A percentile compares a stretch with the other conserved stretches of the same genome.
Conservation (phyloP, 1,284 basidiomycete genomes). For the Microbotryomycetes sp. region DNA sequence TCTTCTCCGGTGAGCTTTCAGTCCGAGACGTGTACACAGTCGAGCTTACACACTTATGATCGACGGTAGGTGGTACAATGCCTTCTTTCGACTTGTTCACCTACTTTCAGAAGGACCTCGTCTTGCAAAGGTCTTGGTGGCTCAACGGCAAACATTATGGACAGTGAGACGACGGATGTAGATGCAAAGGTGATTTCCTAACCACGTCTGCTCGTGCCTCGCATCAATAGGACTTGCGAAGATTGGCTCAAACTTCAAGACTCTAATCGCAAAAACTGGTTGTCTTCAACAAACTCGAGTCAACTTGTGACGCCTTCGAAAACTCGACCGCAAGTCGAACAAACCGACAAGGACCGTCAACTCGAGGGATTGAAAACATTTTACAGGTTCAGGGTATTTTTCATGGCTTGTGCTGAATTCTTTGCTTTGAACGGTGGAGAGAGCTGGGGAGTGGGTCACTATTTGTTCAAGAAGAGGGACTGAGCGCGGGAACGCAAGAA, state of each 20-base stretch:
- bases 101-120: slow-evolving; percentile 63
- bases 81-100: slow-evolving; percentile 60
- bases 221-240: slow-evolving; percentile 50
- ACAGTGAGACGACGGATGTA: background rate
- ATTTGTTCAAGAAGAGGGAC: slow-evolving; percentile 46
- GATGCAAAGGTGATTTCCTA: background rate
- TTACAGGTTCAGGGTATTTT: slow-evolving; percentile 59
- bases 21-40: background rate
- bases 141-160: slow-evolving; percentile 61
- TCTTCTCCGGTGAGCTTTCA: slow-evolving; percentile 56
- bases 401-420: slow-evolving; percentile 65
- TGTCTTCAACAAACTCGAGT: slow-evolving; percentile 48
- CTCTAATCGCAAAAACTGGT: slow-evolving; percentile 47
- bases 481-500: background rate
- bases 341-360: slow-evolving; percentile 34
- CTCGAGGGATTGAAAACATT: slow-evolving; percentile 58
- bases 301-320: slow-evolving; percentile 43
- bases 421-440: slow-evolving; percentile 61
- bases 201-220: background rate
- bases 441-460: slow-evolving; percentile 56
- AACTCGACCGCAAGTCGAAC: slow-evolving; percentile 11
- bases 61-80: slow-evolving; percentile 53
- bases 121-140: slow-evolving; percentile 56
- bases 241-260: slow-evolving; percentile 64
- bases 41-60: background rate